These are phyloP conservation scores for Thinopyrum obtusiflorum DNA, from an alignment of 202 grass and related monocot species.

Conservation along the genomic window DNA sequence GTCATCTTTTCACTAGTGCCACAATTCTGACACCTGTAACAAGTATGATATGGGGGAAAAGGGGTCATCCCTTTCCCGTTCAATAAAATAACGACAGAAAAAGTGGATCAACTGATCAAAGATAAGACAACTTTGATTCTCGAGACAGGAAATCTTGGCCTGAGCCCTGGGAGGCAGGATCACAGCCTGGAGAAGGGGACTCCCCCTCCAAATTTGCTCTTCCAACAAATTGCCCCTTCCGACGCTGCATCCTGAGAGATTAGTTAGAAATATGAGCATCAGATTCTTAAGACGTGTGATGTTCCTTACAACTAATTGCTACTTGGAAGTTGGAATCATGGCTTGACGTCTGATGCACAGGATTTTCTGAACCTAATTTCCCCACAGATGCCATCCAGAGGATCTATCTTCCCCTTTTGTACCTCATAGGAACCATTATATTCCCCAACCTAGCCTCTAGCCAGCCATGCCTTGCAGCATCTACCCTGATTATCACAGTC, in stretches of 20 bases:
- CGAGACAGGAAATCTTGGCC: constrained; percentile 53
- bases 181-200: constrained; percentile 44
- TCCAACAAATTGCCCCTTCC: constrained; percentile 92
- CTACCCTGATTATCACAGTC: constrained; percentile 9
- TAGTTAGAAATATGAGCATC: constrained; percentile 17
- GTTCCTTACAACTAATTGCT: constrained; percentile 2
- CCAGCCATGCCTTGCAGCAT: constrained; percentile 9
- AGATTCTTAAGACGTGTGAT: constrained; percentile 6
- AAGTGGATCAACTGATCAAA: constrained; percentile 24
- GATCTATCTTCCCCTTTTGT: constrained; percentile 4
- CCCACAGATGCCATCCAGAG: neutral
- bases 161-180: constrained; percentile 40
- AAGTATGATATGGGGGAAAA: constrained; percentile 9
- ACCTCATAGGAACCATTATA: constrained; percentile 15
- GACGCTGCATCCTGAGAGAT: constrained; percentile 78
- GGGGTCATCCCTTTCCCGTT: constrained; percentile 19
- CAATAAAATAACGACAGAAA: constrained; percentile 28
- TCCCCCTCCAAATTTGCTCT: constrained; percentile 63
- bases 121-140: constrained; percentile 61
- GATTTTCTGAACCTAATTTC: neutral
- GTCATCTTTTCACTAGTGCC: constrained; percentile 87
- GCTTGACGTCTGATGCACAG: neutral
- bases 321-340: constrained; percentile 1
- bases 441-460: constrained; percentile 18
- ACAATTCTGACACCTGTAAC: constrained; percentile 82